Base-by-base conservation (phyloP, 345 rosid species). In the Combretum micranthum region DNA sequence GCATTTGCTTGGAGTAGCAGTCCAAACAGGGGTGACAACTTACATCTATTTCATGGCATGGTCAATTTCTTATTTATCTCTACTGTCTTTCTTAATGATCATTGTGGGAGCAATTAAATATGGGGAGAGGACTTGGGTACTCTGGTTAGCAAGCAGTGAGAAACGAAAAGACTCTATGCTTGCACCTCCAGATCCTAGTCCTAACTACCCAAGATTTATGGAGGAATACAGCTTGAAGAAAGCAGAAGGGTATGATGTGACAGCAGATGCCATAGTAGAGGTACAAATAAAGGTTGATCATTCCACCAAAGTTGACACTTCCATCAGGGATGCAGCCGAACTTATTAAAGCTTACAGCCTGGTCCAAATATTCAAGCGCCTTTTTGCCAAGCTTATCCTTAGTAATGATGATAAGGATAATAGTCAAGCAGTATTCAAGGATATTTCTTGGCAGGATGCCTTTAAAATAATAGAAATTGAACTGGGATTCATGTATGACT, bases 401-500 rank as follows among this genome's bases (percentile, higher is more conserved):
- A 61, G 55, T 16, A 37, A 58, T 13, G 42, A 58, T 3, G 32
- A 47, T 43, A 65, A 13, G 55, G 67, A 52, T 53, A 59, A 44
- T 45, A 55, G 70, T 52, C 58, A 50, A 16, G 61, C 55, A 50
- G 21, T 8, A 48, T 69, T 19, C n/a, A 13, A 0, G 19, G 21
- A 7, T 1, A 42, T 20, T 19, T 0, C 0, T 0, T 1, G 77
- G 0, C 56, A 25, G 13, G 61, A 61, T 0, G 82, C 77, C 14
- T 67, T 76, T 49, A 52, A 54, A 10, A 39, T 83, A 25, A 55
- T 79, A 1, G 83, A 75, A 57, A 68, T 58, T 15, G 84, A 76
- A 57, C 75, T 81, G 1, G 57, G 67, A 46, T 70, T 83, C 60
- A 55, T 81, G 42, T 81, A 68, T 25, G 85, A 79, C 46, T 20